Conservation (phyloP, 116 monocot genomes). For the Thalassia testudinum region DNA sequence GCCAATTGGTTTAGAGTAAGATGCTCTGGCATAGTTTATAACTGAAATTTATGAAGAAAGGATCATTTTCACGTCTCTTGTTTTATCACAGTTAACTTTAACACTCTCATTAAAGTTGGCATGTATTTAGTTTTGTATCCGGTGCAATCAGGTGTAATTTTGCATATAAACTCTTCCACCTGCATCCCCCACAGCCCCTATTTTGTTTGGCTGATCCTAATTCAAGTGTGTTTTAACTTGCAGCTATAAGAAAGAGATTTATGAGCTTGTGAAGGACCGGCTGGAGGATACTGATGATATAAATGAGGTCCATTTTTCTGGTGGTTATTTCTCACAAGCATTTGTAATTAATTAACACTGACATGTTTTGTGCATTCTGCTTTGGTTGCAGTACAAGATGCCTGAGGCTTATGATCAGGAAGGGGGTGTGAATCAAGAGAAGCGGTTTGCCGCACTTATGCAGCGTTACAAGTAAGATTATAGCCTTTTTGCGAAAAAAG, state of each 20-base stretch:
- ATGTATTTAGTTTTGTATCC: too few relatives aligned
- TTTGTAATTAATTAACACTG: background rate
- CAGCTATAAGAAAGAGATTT: constrained; percentile 82
- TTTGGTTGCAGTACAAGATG: constrained; percentile 75
- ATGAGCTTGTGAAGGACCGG: constrained; percentile 63
- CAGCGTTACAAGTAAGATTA: constrained; percentile 67
- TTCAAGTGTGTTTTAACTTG: constrained; percentile 7
- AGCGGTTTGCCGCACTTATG: constrained; percentile 84
- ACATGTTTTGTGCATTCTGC: background rate
- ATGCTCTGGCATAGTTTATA: too few relatives aligned
- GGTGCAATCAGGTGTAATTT: too few relatives aligned
- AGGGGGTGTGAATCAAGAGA: constrained; percentile 87
- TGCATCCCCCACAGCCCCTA: too few relatives aligned
- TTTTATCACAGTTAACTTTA: too few relatives aligned
- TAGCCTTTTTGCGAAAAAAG: too few relatives aligned
- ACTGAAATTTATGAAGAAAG: too few relatives aligned
- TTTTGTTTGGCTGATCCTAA: too few relatives aligned
- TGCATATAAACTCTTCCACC: too few relatives aligned
- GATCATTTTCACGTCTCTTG: too few relatives aligned
- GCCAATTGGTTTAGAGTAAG: too few relatives aligned
- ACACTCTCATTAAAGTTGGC: too few relatives aligned
- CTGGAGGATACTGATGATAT: constrained; percentile 41
- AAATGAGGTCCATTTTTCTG: constrained; percentile 27
- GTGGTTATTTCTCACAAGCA: background rate
- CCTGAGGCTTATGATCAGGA: constrained; percentile 96